Percentiles rank a stretch among this genome's conserved stretches.
phyloP scores from a whole-genome alignment of 1,284 basidiomycete genomes.

The Coniferiporia sulphurascens region DNA sequence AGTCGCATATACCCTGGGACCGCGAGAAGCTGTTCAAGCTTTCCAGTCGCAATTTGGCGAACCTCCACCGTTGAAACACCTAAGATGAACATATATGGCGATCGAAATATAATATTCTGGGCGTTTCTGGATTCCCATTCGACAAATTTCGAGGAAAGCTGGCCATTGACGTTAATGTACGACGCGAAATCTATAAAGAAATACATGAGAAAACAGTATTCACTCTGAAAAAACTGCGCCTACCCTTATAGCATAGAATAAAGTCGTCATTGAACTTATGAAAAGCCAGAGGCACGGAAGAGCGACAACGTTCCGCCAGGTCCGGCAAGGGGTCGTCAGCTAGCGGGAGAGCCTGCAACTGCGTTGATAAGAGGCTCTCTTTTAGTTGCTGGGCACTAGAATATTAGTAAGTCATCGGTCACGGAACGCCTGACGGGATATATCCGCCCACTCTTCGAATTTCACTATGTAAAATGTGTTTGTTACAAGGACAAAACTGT shows the following conservation, averaged over 20 bases:
- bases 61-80: constrained; percentile 1
- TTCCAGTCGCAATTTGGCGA: constrained; percentile 1
- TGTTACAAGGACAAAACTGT: constrained; percentile 1
- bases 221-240: background rate
- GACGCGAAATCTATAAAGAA: background rate
- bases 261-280: constrained; percentile 1
- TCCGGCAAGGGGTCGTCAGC: background rate
- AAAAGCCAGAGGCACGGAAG: constrained; percentile 1
- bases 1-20: background rate
- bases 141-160: background rate
- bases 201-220: background rate
- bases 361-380: background rate
- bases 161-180: constrained; percentile 4
- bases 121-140: constrained; percentile 4
- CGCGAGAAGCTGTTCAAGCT: constrained; percentile 1
- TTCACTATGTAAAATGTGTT: background rate
- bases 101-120: background rate
- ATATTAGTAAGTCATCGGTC: background rate
- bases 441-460: background rate
- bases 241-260: constrained; percentile 6
- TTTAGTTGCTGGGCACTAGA: background rate
- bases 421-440: too few relatives aligned
- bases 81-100: constrained; percentile 3
- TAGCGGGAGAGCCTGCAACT: background rate
- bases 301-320: constrained; percentile 1